Evolutionary conservation across 176 grass and related monocot species (phyloP), one percentile per base, ranked within the genome.

Genomic region (Aegilops speltoides): DNA sequence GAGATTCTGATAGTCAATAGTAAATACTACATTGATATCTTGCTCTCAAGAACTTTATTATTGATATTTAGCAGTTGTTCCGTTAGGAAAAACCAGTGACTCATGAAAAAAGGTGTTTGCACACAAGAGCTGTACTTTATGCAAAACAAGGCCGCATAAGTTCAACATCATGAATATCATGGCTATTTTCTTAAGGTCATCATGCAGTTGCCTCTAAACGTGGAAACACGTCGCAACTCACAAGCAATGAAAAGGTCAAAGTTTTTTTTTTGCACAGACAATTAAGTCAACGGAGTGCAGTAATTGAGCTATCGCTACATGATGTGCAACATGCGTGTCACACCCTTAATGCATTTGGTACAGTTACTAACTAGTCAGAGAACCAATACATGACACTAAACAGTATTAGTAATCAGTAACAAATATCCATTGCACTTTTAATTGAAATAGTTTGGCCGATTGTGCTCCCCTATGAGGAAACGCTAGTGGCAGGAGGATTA

Each of bases 371-470:
- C 73, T 83, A 83, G 31, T 31, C 19, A 71, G 29, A 78, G 69
- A 76, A 84, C 11, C 12, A 56, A 82, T 77, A 86, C 50, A 86
- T 77, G 24, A 62, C 20, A 14, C 62, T 41, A 61, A 66, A 85
- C 12, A 25, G 5, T 60, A 40, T 10, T 12, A 37, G 25, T 82
- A 69, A 32, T 0, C 65, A 79, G 81, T 48, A 70, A 50, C 0
- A n/a, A 65, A 79, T 59, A 66, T 50, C 0, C 10, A 15, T 48
- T 73, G 52, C 33, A 23, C 1, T 68, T 76, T 10, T 24, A 12
- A 66, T 31, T 40, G 26, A 17, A 66, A 60, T 46, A 68, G 15
- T 43, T 76, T 78, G 22, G 15, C 6, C 10, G 8, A 56, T n/a
- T 61, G 7, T 68, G 64, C 66, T 86, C 3, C 46, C 43, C 11